Evolutionary conservation across 495 filamentous ascomycete species (phyloP), one percentile per base, ranked within the genome.

Genomic region (Rostrohypoxylon terebratum): DNA sequence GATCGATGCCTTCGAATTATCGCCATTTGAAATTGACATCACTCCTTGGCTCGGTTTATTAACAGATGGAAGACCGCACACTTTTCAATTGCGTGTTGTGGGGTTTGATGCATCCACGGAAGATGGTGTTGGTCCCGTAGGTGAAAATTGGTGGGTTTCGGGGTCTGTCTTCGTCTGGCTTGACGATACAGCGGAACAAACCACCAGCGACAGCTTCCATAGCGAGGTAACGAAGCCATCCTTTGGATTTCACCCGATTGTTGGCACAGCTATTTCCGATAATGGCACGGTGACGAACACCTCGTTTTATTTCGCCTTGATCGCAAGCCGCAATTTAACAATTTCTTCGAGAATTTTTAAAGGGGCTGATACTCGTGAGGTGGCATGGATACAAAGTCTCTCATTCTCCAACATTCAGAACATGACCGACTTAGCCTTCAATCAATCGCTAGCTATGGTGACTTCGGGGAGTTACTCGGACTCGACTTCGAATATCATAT

Each of bases 21-120:
- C 89, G 8, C 89, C 93, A 60, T 90, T 93, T 63, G 92, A 96
- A 74, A 92, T 97, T 68, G 94, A 97, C 75, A 90, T 96, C 47
- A 91, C 92, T 3, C 91, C 93, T 0, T 96, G 89, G 75, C 78
- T 97, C 0, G 88, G 91, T 0, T 38, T 92, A 16, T 81, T 97
- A 6, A 89, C 87, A 48, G 89, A 93, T 74, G 90, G 88, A 1
- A 45, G 79, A 1, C 66, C 81, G 10, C 93, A 96, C 79, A 88
- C 83, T 4, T 93, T 96, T 73, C 87, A 91, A 67, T 90, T 97
- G 23, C 81, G 84, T 18, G 84, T 96, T 0, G 88, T 84, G 11
- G 91, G 93, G 0, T 81, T 94, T 31, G 79, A 90, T 70, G 82
- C 87, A 65, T 81, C 84, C 44, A 74, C 78, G 7, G 69, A 79